These are phyloP conservation scores for Fusarium sacchari DNA, from an alignment of 2,329 filamentous ascomycete species.

Conservation along the genomic window DNA sequence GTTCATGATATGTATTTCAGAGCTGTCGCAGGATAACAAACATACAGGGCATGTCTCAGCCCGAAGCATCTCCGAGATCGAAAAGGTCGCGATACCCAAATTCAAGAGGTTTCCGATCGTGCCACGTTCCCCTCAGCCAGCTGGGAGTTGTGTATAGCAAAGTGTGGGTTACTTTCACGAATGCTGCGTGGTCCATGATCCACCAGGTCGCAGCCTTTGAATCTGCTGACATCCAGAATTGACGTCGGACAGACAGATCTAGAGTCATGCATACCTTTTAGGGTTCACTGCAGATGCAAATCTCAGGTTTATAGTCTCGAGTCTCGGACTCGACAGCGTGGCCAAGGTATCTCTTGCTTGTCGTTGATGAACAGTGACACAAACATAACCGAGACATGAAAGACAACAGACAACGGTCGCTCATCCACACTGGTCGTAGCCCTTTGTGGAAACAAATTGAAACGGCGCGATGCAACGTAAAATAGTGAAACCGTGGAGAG, in stretches of 20 bases:
- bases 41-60: neutral
- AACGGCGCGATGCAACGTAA: conserved; percentile 3
- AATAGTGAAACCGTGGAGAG: neutral
- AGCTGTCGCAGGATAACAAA: neutral
- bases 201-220: neutral
- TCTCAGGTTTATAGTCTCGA: conserved; percentile 16
- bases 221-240: neutral
- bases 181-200: neutral
- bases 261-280: conserved; percentile 9
- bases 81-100: neutral
- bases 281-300: conserved; percentile 29
- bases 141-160: neutral
- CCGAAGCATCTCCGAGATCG: neutral
- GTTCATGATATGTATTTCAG: neutral
- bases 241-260: conserved; percentile 11
- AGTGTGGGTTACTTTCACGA: conserved; percentile 16
- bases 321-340: conserved; percentile 28
- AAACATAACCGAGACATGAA: conserved; percentile 2
- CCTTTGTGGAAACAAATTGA: neutral
- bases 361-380: conserved; percentile 10
- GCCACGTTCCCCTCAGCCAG: neutral
- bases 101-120: neutral
- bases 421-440: neutral
- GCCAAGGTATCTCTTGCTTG: conserved; percentile 1
- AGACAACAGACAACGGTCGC: neutral